These are phyloP conservation scores for Auricularia sp. DNA, from an alignment of 768 basidiomycete genomes.

Conservation along the genomic window DNA sequence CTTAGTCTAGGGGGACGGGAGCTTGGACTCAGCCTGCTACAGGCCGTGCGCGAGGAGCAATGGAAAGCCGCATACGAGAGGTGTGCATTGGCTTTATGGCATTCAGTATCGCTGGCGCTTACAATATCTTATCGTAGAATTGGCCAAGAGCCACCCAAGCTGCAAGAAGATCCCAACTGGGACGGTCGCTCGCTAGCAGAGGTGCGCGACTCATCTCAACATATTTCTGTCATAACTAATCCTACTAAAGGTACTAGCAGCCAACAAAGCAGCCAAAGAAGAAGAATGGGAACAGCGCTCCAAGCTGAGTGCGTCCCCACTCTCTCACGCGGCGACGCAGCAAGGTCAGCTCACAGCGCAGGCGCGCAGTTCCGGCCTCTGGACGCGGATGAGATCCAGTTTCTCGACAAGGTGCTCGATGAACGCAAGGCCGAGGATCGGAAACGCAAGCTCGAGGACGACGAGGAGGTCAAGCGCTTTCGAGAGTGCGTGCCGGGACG, in stretches of 20 bases:
- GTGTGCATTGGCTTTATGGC: constrained; percentile 22
- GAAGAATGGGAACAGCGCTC: constrained; percentile 91
- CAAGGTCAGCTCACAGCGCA: constrained; percentile 19
- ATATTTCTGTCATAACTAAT: constrained; percentile 4
- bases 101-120: not conserved
- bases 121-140: constrained; percentile 34
- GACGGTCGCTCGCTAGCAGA: constrained; percentile 85
- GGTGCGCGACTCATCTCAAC: constrained; percentile 37
- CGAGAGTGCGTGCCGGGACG: constrained; percentile 45
- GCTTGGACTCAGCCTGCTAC: not conserved
- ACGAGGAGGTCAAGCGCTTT: constrained; percentile 69
- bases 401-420: constrained; percentile 73
- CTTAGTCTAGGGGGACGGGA: too few relatives aligned
- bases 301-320: constrained; percentile 43
- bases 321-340: not conserved
- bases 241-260: constrained; percentile 67
- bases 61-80: constrained; percentile 88
- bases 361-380: constrained; percentile 85
- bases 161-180: constrained; percentile 63
- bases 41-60: constrained; percentile 59
- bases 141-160: constrained; percentile 76
- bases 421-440: constrained; percentile 69
- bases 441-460: constrained; percentile 61
- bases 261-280: constrained; percentile 84
- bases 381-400: constrained; percentile 86